Evolutionary conservation across 139 green algal genomes (phyloP), one percentile per base, ranked within the genome.

Genomic region (Chlorella ohadii): DNA sequence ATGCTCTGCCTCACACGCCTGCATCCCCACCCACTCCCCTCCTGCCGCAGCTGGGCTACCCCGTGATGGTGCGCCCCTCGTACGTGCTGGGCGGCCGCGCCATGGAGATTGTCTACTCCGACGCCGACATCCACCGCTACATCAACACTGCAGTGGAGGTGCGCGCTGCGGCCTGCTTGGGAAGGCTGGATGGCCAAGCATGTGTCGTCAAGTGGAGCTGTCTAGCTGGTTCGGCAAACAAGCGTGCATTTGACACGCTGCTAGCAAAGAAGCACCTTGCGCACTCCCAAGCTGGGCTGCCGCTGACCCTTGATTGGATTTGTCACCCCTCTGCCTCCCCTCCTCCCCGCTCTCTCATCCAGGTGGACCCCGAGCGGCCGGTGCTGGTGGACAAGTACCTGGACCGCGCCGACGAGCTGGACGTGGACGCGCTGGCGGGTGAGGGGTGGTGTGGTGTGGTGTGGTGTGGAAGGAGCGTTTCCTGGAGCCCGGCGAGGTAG

Each of bases 311-410:
- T 13, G 44, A 6, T 51, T 51, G 6, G 44, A 6, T 51, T 9
- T 51, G 44, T 51, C 44, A 9, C 51, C 11, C 51, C 51, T 59
- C 51, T 2, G 11, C 51, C 51, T 4, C 15, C 51, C 51, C 11
- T 59, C 15, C 15, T 59, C 12, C 51, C 7, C 44, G 7, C 44
- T 16, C 6, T n/a, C n/a, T n/a, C n/a, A n/a, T n/a, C n/a, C 51
- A 59, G 51, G 51, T 99, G 34, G 95, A 99, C 90, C 95, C 95
- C 3, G 96, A 98, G 19, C 86, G 89, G 66, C 97, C 97, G 0
- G 95, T 99, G 71, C 92, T 99, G 72, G 96, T 99, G 3, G 97
- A 99, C 94, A 99, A 99, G 91, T 97, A 96, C 85, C 92, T 97
- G 68, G 87, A 93, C 78, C 82, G 96, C 41, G 97, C 97, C 23